Conservation (phyloP, 345 rosid genomes). For the Moricandia arvensis region DNA sequence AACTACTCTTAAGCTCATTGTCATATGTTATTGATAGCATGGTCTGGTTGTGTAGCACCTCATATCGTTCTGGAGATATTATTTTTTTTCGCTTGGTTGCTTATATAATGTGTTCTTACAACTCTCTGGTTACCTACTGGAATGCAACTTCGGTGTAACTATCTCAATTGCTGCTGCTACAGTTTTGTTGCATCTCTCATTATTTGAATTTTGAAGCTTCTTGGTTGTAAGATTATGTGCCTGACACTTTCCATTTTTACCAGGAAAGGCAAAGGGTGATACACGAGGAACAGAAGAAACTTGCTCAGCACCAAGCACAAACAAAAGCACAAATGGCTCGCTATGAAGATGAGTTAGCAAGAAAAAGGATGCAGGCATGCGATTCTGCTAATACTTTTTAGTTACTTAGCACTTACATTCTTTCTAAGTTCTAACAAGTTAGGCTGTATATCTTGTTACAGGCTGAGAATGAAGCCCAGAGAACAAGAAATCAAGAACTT, state of each 20-base stretch:
- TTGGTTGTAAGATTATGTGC: slow-evolving; percentile 13
- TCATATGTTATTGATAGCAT: neutral
- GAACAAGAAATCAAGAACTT: slow-evolving; percentile 92
- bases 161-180: neutral
- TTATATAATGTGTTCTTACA: neutral
- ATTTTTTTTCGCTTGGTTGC: neutral
- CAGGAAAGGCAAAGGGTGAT: slow-evolving; percentile 91
- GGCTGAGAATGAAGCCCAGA: slow-evolving; percentile 89
- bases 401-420: neutral
- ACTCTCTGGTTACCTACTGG: neutral
- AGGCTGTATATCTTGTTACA: slow-evolving; percentile 38
- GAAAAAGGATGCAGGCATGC: slow-evolving; percentile 97
- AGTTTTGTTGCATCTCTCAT: slow-evolving; percentile 2
- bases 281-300: slow-evolving; percentile 87
- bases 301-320: slow-evolving; percentile 88
- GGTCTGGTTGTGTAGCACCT: neutral
- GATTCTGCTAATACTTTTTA: neutral
- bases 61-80: neutral
- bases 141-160: neutral
- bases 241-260: slow-evolving; percentile 21
- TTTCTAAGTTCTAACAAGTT: slow-evolving; percentile 12
- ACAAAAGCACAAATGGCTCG: slow-evolving; percentile 94
- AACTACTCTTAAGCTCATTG: neutral
- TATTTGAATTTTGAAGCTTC: neutral
- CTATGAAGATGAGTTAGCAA: slow-evolving; percentile 88